A percentile compares a stretch with the other conserved stretches of the same genome.
Evolutionary conservation across 1,139 yeast genomes (phyloP).

Genomic region (Geotrichum carabidarum): DNA sequence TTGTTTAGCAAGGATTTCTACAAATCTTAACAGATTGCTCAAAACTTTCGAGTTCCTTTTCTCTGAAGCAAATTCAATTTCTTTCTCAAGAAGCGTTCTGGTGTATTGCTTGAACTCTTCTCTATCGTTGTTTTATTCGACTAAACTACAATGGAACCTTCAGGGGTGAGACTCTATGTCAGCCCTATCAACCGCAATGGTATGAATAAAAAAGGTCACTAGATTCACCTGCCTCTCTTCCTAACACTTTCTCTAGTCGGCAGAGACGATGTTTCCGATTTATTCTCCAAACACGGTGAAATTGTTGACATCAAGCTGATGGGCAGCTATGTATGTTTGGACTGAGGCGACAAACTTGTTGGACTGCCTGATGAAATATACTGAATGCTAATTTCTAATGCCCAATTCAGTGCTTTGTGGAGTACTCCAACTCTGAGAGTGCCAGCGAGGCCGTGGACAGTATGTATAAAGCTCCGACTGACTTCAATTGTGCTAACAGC

Average conservation of each 20-base stretch:
- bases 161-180: neutral
- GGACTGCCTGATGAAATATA: no score
- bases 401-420: constrained; percentile 4
- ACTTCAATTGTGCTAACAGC: neutral
- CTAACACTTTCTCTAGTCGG: constrained; percentile 32
- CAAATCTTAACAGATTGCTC: no score
- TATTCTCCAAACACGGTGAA: constrained; percentile 61
- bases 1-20: no score
- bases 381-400: neutral
- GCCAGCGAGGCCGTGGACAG: constrained; percentile 35
- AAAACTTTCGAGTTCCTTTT: no score
- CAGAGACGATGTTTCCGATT: constrained; percentile 63
- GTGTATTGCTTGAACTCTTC: neutral
- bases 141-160: neutral
- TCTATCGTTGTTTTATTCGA: neutral
- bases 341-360: neutral
- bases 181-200: constrained; percentile 1
- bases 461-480: constrained; percentile 8
- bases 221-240: neutral
- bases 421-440: constrained; percentile 25
- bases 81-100: no score
- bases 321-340: constrained; percentile 55
- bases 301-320: constrained; percentile 63
- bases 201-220: neutral
- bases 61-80: no score